A percentile compares a stretch with the other conserved stretches of the same genome.
Conservation (phyloP, 495 filamentous ascomycete genomes). For the Aspergillus hancockii region DNA sequence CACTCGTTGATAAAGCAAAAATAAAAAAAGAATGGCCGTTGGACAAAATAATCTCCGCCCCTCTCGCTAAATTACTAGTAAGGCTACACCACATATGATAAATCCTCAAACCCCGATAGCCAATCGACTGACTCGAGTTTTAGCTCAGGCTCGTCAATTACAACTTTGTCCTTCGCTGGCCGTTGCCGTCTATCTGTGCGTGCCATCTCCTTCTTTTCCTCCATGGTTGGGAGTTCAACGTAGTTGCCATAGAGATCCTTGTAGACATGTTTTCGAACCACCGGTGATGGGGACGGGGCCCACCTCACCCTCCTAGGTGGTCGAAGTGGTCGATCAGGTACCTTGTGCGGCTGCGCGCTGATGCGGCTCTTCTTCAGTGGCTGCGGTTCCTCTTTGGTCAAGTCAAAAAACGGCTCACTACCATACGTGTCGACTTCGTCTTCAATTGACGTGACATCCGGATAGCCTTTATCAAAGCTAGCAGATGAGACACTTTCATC, state of each 20-base stretch:
- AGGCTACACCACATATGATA: not conserved
- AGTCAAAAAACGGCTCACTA: not conserved
- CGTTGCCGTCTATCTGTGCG: not conserved
- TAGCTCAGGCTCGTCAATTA: not conserved
- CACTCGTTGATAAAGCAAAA: too few relatives aligned
- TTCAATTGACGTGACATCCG: not conserved
- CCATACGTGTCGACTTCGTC: not conserved
- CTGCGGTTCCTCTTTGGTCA: too few relatives aligned
- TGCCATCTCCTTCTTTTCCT: not conserved
- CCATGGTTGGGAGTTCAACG: not conserved
- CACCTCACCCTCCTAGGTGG: not conserved
- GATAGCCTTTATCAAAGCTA: not conserved
- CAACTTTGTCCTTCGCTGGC: not conserved
- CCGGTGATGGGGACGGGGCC: not conserved
- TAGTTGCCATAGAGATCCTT: not conserved
- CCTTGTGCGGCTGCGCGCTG: not conserved
- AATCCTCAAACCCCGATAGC: not conserved
- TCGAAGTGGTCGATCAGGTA: not conserved
- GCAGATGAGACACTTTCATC: not conserved
- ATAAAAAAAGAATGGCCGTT: too few relatives aligned
- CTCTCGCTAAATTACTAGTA: not conserved
- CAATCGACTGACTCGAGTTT: not conserved
- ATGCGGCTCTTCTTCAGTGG: not conserved
- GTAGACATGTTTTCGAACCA: not conserved
- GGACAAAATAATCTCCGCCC: not conserved